Conservation (phyloP, 495 filamentous ascomycete species). For the Trichoderma virens region DNA sequence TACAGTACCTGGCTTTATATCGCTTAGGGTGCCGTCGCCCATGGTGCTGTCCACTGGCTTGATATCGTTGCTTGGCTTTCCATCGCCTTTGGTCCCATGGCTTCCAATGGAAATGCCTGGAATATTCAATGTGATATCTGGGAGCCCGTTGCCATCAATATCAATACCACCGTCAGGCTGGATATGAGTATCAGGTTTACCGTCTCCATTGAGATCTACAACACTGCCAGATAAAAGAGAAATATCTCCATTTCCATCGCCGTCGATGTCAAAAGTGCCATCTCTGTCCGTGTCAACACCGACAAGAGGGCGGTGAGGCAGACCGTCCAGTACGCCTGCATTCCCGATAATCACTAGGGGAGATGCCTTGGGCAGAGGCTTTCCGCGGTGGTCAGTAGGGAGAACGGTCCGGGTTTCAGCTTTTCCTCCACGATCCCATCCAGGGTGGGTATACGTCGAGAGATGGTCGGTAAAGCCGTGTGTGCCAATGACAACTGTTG, state of each 20-base stretch:
- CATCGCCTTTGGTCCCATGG: too few relatives aligned
- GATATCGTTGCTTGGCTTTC: too few relatives aligned
- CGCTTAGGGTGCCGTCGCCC: too few relatives aligned
- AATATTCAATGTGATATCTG: too few relatives aligned
- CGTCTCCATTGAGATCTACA: too few relatives aligned
- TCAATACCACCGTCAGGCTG: too few relatives aligned
- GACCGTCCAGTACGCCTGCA: background rate
- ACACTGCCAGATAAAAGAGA: too few relatives aligned
- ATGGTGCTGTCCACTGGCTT: too few relatives aligned
- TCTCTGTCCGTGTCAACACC: background rate
- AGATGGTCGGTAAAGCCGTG: background rate
- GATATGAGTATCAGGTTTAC: too few relatives aligned
- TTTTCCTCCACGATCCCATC: background rate
- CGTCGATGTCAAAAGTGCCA: background rate
- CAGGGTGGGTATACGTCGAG: background rate
- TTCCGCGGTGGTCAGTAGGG: background rate
- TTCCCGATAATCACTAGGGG: conserved; percentile 2
- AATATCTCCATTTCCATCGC: background rate
- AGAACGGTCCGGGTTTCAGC: background rate
- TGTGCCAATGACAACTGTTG: conserved; percentile 1
- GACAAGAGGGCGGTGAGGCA: background rate
- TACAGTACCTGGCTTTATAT: too few relatives aligned
- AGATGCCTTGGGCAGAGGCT: background rate
- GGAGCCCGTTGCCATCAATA: too few relatives aligned
- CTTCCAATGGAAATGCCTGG: too few relatives aligned